Evolutionary conservation across 345 rosid genomes (phyloP), one percentile per base, ranked within the genome.

Genomic region (Pistacia vera): DNA sequence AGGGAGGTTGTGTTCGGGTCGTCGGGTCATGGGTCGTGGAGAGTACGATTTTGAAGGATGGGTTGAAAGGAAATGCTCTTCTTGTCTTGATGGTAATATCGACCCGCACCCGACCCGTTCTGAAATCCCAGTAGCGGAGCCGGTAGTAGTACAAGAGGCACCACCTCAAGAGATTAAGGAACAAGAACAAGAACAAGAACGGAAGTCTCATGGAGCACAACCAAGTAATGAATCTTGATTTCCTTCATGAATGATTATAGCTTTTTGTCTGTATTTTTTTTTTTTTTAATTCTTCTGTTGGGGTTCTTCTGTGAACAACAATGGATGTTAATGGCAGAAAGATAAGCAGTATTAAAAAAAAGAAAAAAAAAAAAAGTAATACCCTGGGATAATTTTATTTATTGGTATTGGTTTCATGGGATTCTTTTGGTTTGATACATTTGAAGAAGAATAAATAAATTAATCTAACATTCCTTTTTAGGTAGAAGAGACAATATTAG

Each of bases 61-160:
- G 96, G 86, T 84, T 6, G 90, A 88, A 80, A 87, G 81, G 55
- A 89, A 89, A 81, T 91, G 90, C 79, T 83, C 96, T 67, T 80
- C 93, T 73, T 91, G 92, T 74, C 62, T 91, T 49, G 92, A 89
- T 38, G 90, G 96, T 33, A 56, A 62, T 18, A 72, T 84, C 41
- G 86, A 63, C 60, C 86, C 88, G 10, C 85, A 76, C 20, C 86
- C 81, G 11, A 12, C 55, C 56, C 85, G 75, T 68, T 79, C 81
- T 9, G 77, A 64, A 2, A 70, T 82, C 57, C 75, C 80, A 5
- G 84, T 51, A 2, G 81, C 78, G 33, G 75, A 48, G 22, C 80
- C 85, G n/a, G 76, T 51, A 6, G 30, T 52, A 5, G 36, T 51
- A 13, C 58, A 70, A n/a, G 86, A 71, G 57, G 68, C 68, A 22